phyloP scores from a whole-genome alignment of 495 filamentous ascomycete species.

The Podospora australis region DNA sequence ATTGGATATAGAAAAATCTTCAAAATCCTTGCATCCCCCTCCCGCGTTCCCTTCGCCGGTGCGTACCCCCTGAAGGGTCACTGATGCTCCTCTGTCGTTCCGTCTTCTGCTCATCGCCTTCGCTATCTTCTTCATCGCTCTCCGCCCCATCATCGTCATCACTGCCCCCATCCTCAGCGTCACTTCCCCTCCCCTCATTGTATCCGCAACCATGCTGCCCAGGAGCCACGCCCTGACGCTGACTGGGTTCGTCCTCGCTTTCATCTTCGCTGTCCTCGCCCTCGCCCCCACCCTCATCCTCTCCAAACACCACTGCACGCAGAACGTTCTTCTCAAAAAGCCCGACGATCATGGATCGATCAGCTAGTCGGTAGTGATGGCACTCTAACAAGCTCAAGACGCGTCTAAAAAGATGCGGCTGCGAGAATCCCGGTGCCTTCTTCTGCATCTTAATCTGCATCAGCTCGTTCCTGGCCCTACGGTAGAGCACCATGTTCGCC shows the following conservation, averaged over 20 bases:
- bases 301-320: slow-evolving; percentile 64
- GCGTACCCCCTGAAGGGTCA: slow-evolving; percentile 29
- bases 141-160: slow-evolving; percentile 16
- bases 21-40: background rate
- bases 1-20: too few relatives aligned
- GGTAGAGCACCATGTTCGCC: slow-evolving; percentile 81
- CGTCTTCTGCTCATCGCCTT: slow-evolving; percentile 41
- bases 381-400: slow-evolving; percentile 80
- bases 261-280: slow-evolving; percentile 10
- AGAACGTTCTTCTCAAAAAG: slow-evolving; percentile 88
- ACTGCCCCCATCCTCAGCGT: slow-evolving; percentile 11
- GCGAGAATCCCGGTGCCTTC: slow-evolving; percentile 62
- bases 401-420: slow-evolving; percentile 71
- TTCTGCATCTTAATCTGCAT: slow-evolving; percentile 44
- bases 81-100: slow-evolving; percentile 49
- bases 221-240: slow-evolving; percentile 1
- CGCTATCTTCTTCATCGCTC: slow-evolving; percentile 20
- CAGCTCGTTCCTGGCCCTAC: slow-evolving; percentile 68
- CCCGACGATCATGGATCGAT: slow-evolving; percentile 83
- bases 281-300: slow-evolving; percentile 28
- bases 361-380: slow-evolving; percentile 78
- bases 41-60: background rate
- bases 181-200: slow-evolving; percentile 4
- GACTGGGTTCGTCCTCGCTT: background rate
- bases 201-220: slow-evolving; percentile 1